Evolutionary conservation across 2,329 filamentous ascomycete genomes (phyloP).

Genomic region (Penicillium olsonii): DNA sequence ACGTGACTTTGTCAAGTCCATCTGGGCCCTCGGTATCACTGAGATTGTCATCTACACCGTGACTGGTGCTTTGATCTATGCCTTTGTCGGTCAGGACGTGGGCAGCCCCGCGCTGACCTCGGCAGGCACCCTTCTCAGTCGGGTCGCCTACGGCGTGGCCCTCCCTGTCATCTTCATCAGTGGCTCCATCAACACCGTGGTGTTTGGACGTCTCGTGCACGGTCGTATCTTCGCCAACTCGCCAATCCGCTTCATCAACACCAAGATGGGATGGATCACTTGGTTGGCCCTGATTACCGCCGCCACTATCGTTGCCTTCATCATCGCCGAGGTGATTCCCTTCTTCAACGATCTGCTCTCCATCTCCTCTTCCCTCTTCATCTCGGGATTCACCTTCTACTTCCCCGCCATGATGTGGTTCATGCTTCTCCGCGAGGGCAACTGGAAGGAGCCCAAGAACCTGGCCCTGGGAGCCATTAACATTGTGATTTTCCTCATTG

Average conservation of each 20-base stretch:
- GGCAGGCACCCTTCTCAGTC: slow-evolving; percentile 27
- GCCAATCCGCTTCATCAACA: slow-evolving; percentile 36
- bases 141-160: slow-evolving; percentile 34
- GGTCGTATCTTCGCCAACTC: slow-evolving; percentile 34
- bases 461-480: slow-evolving; percentile 62
- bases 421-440: slow-evolving; percentile 27
- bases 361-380: slow-evolving; percentile 65
- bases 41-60: slow-evolving; percentile 37
- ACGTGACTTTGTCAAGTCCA: slow-evolving; percentile 37
- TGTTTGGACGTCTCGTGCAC: slow-evolving; percentile 35
- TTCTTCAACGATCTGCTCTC: slow-evolving; percentile 70
- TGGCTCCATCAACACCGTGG: slow-evolving; percentile 36
- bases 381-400: slow-evolving; percentile 86
- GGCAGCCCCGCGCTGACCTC: slow-evolving; percentile 33
- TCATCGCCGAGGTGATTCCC: slow-evolving; percentile 81
- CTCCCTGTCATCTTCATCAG: slow-evolving; percentile 38
- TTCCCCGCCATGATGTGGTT: slow-evolving; percentile 49
- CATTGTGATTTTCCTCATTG: slow-evolving; percentile 67
- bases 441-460: slow-evolving; percentile 39
- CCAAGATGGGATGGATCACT: slow-evolving; percentile 35
- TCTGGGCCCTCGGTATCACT: slow-evolving; percentile 39
- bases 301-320: slow-evolving; percentile 78
- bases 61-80: slow-evolving; percentile 33
- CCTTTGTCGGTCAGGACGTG: slow-evolving; percentile 34
- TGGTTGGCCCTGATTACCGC: slow-evolving; percentile 31